Evolutionary conservation across 768 basidiomycete species (phyloP).

Genomic region (Lactarius quietus): DNA sequence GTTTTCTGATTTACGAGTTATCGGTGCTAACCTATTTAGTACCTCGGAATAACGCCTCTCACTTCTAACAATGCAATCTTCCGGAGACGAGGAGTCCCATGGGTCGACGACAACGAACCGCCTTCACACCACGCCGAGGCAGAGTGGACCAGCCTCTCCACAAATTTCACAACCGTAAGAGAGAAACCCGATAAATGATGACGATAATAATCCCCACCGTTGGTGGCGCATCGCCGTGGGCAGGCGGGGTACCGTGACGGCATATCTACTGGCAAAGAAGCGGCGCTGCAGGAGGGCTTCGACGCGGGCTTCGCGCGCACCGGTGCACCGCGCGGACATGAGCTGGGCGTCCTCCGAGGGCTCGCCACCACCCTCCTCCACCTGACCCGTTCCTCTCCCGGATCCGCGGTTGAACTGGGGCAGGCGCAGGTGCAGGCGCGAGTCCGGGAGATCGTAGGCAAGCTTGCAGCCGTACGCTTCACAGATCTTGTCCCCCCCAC

Average conservation of each 20-base stretch:
- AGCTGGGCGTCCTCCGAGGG: slow-evolving; percentile 78
- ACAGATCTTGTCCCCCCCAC: slow-evolving; percentile 57
- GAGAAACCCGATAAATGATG: not conserved
- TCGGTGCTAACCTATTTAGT: not conserved
- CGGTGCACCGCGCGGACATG: slow-evolving; percentile 71
- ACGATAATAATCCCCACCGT: not conserved
- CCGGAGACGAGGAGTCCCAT: not conserved
- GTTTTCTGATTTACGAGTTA: not conserved
- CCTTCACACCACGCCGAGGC: slow-evolving; percentile 24
- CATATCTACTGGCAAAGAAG: slow-evolving; percentile 88
- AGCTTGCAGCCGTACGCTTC: slow-evolving; percentile 60
- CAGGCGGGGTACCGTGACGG: slow-evolving; percentile 97
- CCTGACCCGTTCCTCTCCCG: slow-evolving; percentile 19
- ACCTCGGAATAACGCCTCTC: not conserved
- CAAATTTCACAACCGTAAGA: slow-evolving; percentile 52
- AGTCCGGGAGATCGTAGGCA: slow-evolving; percentile 46
- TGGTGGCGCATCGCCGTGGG: not conserved
- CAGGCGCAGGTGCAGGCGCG: not conserved
- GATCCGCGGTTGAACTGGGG: not conserved
- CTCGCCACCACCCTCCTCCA: slow-evolving; percentile 39
- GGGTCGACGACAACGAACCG: not conserved
- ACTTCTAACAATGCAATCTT: not conserved
- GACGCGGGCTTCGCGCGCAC: slow-evolving; percentile 74
- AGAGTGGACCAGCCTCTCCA: slow-evolving; percentile 68
- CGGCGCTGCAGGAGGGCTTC: slow-evolving; percentile 84